Evolutionary conservation across 371 early-diverging fungal species (phyloP), one percentile per base, ranked within the genome.

Genomic region (Nematocida minor): DNA sequence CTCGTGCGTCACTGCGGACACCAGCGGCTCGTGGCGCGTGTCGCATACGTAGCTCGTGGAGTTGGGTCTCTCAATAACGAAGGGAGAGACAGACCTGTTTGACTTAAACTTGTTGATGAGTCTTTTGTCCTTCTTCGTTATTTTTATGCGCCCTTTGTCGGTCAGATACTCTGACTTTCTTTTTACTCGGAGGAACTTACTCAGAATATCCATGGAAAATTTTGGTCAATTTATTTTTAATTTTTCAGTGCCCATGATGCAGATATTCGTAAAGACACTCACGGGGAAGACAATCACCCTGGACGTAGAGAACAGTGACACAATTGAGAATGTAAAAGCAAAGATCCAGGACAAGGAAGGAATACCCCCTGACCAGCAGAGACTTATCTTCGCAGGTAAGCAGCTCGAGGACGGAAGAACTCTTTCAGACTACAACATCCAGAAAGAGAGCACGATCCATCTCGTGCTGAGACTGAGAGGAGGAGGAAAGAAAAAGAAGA

Each of bases 321-420:
- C 91, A 82, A 94, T 94, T 84, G 91, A 93, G 48, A 91, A 93
- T 79, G 94, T 95, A 83, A 95, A 95, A 89, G 85, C 88, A 79
- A 95, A 94, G 89, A 95, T 96, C 77, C 95, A 96, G 87, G 94
- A 95, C 88, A 94, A 95, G 90, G 95, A 96, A 85, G 93, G 92
- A 81, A 97, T 96, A 85, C 96, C 97, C 69, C 97, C 96, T 79
- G 96, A 96, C 87, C 97, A 97, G 89, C 97, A 96, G 88, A 94
- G 96, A 83, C 90, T 96, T 81, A 97, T 97, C 85, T 96, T 97
- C 86, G 96, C 96, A 86, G 97, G 95, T 82, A 96, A 96, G 90
- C 96, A 96, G 89, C 91, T 97, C 9, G 90, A 90, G 80, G 90
- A 90, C 80, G 89, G 89, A 62, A 87, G 90, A 64, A 89, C 90